Conservation (phyloP, 345 rosid genomes). For the Eucalyptus cloeziana region DNA sequence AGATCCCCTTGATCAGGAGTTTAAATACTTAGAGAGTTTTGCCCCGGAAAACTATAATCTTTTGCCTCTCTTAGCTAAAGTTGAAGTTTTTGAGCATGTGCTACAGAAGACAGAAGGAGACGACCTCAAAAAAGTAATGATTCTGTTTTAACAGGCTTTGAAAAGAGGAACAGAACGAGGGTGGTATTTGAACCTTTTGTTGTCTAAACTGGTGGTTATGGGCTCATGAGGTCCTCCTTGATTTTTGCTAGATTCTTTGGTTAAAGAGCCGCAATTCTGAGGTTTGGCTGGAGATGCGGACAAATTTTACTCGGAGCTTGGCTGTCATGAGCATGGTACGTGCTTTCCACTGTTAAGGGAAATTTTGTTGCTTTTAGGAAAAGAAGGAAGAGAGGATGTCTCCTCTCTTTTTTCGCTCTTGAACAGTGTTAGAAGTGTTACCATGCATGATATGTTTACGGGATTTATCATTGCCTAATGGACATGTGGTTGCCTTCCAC, state of each 20-base stretch:
- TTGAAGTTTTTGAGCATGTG: constrained; percentile 84
- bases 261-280: constrained; percentile 95
- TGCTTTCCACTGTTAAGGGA: neutral
- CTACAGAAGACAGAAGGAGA: constrained; percentile 85
- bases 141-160: neutral
- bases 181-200: neutral
- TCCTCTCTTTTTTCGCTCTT: neutral
- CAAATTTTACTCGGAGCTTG: constrained; percentile 93
- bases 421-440: neutral
- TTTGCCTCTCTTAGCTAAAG: constrained; percentile 82
- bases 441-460: neutral
- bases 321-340: constrained; percentile 99
- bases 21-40: constrained; percentile 77
- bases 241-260: constrained; percentile 71
- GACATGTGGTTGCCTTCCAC: neutral
- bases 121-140: constrained; percentile 75
- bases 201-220: neutral
- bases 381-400: neutral
- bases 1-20: constrained; percentile 92
- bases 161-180: neutral
- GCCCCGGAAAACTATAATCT: constrained; percentile 75
- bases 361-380: neutral
- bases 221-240: neutral
- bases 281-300: constrained; percentile 95
- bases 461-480: neutral